Evolutionary conservation across 2,329 filamentous ascomycete genomes (phyloP).

Genomic region (Stachybotrys elegans): DNA sequence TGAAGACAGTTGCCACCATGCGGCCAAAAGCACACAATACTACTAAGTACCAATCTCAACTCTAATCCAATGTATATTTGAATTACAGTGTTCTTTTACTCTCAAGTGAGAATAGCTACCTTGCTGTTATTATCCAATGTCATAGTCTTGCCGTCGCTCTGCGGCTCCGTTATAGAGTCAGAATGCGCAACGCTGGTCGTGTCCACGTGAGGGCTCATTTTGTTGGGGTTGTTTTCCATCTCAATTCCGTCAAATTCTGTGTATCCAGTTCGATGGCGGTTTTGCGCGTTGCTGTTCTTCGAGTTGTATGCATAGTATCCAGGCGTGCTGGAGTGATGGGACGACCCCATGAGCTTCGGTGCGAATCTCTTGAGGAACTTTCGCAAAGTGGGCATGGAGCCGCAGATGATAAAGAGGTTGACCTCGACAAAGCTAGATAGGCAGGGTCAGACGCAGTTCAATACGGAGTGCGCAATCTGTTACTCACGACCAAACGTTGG

Average conservation of each 20-base stretch:
- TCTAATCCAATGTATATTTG: no score
- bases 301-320: background rate
- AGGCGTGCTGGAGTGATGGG: conserved; percentile 41
- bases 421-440: conserved; percentile 26
- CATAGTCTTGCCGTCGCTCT: no score
- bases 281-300: conserved; percentile 5
- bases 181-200: no score
- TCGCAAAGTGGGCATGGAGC: conserved; percentile 31
- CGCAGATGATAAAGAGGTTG: conserved; percentile 34
- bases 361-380: conserved; percentile 28
- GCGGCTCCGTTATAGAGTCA: no score
- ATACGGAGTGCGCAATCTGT: conserved; percentile 6
- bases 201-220: no score
- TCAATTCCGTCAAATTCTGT: conserved; percentile 8
- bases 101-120: no score
- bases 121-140: no score
- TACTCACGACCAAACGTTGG: conserved; percentile 22
- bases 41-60: no score
- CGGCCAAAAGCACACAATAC: no score
- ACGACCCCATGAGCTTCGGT: conserved; percentile 27
- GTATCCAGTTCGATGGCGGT: conserved; percentile 11
- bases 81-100: no score
- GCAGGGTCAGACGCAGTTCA: background rate
- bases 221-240: no score
- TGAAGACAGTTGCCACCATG: no score